Evolutionary conservation across 257 asterid species (phyloP).

Genomic region (Fraxinus americana): DNA sequence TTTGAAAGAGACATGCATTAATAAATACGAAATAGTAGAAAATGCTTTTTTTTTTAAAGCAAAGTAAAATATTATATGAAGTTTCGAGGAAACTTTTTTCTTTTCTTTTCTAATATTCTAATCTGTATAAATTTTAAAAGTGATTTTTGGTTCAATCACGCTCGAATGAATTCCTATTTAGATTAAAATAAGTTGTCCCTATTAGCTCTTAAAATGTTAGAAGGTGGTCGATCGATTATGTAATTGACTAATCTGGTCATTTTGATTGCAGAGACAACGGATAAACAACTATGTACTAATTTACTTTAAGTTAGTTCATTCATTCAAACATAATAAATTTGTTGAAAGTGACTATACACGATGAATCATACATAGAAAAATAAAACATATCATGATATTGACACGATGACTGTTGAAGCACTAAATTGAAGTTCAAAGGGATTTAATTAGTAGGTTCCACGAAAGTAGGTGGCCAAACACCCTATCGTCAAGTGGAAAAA

Average conservation of each 20-base stretch:
- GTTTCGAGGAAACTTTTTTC: too few species aligned
- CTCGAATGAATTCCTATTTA: not conserved
- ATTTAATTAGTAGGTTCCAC: not conserved
- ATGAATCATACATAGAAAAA: too few species aligned
- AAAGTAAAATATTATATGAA: too few species aligned
- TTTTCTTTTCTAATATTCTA: too few species aligned
- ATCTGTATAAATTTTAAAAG: too few species aligned
- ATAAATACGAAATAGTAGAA: too few species aligned
- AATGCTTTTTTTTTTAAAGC: too few species aligned
- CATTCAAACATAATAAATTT: not conserved
- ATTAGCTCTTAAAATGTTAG: not conserved
- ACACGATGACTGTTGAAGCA: not conserved
- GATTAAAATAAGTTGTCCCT: not conserved
- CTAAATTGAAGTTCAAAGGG: not conserved
- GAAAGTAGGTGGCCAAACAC: too few species aligned
- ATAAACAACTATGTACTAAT: not conserved
- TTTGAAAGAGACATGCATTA: too few species aligned
- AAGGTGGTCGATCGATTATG: not conserved
- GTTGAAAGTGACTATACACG: not conserved
- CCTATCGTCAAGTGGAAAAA: not conserved
- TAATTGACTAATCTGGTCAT: not conserved
- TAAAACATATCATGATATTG: not conserved
- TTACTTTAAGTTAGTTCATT: too few species aligned
- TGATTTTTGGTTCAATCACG: too few species aligned
- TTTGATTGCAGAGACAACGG: not conserved